phyloP scores from a whole-genome alignment of 2,329 filamentous ascomycete species.

The Colletotrichum orchidophilum region DNA sequence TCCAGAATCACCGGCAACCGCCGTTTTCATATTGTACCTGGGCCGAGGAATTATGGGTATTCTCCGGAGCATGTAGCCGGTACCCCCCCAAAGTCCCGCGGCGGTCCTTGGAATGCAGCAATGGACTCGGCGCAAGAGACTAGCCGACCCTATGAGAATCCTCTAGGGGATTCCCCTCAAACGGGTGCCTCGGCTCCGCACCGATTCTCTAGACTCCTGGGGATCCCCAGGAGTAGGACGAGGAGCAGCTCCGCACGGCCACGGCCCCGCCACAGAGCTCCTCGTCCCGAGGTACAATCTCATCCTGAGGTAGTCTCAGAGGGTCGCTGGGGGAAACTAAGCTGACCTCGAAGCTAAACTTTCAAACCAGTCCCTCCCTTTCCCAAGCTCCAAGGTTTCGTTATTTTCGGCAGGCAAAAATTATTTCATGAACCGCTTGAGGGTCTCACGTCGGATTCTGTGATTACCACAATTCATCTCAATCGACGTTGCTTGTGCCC shows the following conservation, averaged over 20 bases:
- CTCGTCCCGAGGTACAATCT: conserved; percentile 32
- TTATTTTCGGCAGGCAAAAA: not conserved
- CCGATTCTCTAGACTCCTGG: not conserved
- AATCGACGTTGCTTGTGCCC: not conserved
- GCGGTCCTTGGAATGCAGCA: not conserved
- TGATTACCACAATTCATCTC: not conserved
- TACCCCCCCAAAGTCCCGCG: not conserved
- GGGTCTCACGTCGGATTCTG: not conserved
- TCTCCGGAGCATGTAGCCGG: conserved; percentile 4
- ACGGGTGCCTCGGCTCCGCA: conserved; percentile 31
- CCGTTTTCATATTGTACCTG: not conserved
- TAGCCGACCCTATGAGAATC: not conserved
- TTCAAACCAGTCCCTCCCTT: conserved; percentile 5
- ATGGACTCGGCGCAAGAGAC: not conserved
- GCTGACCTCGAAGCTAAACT: not conserved
- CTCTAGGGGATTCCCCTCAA: conserved; percentile 19
- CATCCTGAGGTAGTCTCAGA: conserved; percentile 19
- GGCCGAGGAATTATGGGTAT: conserved; percentile 18
- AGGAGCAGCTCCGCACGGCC: conserved; percentile 22
- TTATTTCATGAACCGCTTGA: conserved; percentile 6
- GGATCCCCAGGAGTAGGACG: conserved; percentile 8
- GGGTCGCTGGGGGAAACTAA: not conserved
- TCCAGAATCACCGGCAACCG: not conserved
- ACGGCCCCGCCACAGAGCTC: conserved; percentile 10
- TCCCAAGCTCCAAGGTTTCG: not conserved